Conservation (phyloP, 1,284 basidiomycete species). For the Trichosporon faecale region DNA sequence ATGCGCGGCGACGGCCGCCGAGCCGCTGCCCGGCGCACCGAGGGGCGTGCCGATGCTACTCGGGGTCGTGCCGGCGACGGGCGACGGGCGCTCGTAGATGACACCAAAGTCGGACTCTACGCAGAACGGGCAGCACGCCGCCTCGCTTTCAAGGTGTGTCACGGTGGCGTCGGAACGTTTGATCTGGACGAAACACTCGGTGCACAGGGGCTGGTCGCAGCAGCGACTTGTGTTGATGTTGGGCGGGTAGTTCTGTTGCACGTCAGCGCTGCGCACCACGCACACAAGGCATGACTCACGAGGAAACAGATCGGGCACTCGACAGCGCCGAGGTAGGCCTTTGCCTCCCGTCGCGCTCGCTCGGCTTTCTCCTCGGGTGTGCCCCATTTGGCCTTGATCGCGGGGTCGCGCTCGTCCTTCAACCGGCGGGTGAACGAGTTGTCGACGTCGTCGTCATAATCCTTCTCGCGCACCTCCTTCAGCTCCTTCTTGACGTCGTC, state of each 20-base stretch:
- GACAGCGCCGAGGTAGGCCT: slow-evolving; percentile 76
- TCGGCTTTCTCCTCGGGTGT: slow-evolving; percentile 42
- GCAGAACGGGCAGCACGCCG: slow-evolving; percentile 94
- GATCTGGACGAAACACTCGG: slow-evolving; percentile 99
- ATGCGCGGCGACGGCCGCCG: slow-evolving; percentile 26
- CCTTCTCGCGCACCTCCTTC: slow-evolving; percentile 39
- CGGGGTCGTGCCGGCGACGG: slow-evolving; percentile 15
- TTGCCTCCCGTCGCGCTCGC: slow-evolving; percentile 65
- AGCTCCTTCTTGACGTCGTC: slow-evolving; percentile 64
- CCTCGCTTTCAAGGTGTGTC: slow-evolving; percentile 85
- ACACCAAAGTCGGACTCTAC: slow-evolving; percentile 95
- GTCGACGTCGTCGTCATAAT: slow-evolving; percentile 38
- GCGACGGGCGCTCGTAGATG: slow-evolving; percentile 72
- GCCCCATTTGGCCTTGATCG: slow-evolving; percentile 15
- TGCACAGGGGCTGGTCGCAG: slow-evolving; percentile 97
- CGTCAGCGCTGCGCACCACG: neutral
- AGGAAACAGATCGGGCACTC: slow-evolving; percentile 99
- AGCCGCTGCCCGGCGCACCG: slow-evolving; percentile 9
- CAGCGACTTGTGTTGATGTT: slow-evolving; percentile 96
- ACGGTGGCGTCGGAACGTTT: slow-evolving; percentile 90
- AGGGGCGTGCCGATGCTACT: slow-evolving; percentile 10
- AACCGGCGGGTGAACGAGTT: slow-evolving; percentile 38
- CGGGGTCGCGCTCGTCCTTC: slow-evolving; percentile 39
- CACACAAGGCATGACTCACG: slow-evolving; percentile 58
- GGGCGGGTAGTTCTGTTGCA: slow-evolving; percentile 67